phyloP scores from a whole-genome alignment of 257 asterid genomes.

The Fraxinus cuspidata region DNA sequence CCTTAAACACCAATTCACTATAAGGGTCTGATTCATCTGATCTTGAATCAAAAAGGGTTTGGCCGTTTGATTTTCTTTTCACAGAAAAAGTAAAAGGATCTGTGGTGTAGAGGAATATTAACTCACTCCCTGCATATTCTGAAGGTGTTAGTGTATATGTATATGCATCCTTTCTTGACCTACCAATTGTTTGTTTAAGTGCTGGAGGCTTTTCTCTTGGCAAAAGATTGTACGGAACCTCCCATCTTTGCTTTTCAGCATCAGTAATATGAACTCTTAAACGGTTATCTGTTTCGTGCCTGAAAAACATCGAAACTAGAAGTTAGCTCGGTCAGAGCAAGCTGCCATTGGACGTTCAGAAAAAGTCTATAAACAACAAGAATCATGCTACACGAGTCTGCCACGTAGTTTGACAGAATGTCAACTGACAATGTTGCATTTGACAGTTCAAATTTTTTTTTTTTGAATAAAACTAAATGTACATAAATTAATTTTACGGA shows the following conservation, averaged over 20 bases:
- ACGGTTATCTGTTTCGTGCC: constrained; percentile 80
- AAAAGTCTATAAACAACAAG: no score
- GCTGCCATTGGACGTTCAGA: no score
- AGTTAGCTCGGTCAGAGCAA: not conserved
- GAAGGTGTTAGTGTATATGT: constrained; percentile 20
- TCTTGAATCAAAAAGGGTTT: constrained; percentile 67
- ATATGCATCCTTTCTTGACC: constrained; percentile 30
- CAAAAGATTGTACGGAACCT: constrained; percentile 81
- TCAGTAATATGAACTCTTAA: constrained; percentile 87
- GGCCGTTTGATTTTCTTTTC: constrained; percentile 70
- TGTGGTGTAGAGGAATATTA: constrained; percentile 57
- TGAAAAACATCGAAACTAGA: constrained; percentile 16
- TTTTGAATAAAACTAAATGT: no score
- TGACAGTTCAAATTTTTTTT: no score
- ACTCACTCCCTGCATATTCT: constrained; percentile 55
- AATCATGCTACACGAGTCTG: no score
- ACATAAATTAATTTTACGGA: no score
- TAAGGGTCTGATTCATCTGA: constrained; percentile 57
- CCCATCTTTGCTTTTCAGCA: constrained; percentile 85
- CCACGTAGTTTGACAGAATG: no score
- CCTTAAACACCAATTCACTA: constrained; percentile 69
- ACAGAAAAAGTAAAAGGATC: constrained; percentile 81
- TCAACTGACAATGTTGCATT: no score
- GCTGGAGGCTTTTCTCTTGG: constrained; percentile 67
- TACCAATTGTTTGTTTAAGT: constrained; percentile 32